Percentiles rank a stretch among this genome's conserved stretches.
Conservation (phyloP, 2,329 filamentous ascomycete species). For the Sordariomycetes sp. region DNA sequence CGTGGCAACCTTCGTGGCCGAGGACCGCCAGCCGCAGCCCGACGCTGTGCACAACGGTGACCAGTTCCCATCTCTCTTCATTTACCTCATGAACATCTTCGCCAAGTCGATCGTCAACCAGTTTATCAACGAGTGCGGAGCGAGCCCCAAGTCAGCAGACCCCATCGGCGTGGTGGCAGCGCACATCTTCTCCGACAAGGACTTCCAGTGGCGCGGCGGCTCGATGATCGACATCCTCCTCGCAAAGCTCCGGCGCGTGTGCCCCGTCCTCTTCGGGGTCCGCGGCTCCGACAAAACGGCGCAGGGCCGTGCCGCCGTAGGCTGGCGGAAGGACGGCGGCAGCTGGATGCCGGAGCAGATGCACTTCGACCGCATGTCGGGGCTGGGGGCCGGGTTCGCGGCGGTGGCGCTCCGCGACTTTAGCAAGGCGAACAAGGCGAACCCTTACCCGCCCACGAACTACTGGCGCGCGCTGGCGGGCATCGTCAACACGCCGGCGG, state of each 20-base stretch:
- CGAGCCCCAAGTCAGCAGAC: slow-evolving; percentile 57
- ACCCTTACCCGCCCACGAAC: slow-evolving; percentile 66
- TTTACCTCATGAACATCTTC: slow-evolving; percentile 70
- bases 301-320: slow-evolving; percentile 54
- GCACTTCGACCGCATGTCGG: slow-evolving; percentile 78
- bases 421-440: slow-evolving; percentile 52
- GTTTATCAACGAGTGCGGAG: slow-evolving; percentile 55
- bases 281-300: slow-evolving; percentile 65
- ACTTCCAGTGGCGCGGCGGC: slow-evolving; percentile 55
- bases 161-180: slow-evolving; percentile 69
- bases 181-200: slow-evolving; percentile 60
- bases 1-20: slow-evolving; percentile 40
- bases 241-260: slow-evolving; percentile 69
- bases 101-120: slow-evolving; percentile 64
- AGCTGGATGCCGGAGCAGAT: slow-evolving; percentile 55
- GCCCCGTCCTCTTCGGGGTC: slow-evolving; percentile 79
- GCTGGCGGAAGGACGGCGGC: slow-evolving; percentile 57
- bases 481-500: slow-evolving; percentile 64
- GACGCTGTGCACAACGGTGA: slow-evolving; percentile 32
- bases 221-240: slow-evolving; percentile 75
- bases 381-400: slow-evolving; percentile 74
- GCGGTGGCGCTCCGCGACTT: slow-evolving; percentile 78
- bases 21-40: slow-evolving; percentile 32
- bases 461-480: slow-evolving; percentile 75
- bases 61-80: slow-evolving; percentile 50